Evolutionary conservation across 2,329 filamentous ascomycete genomes (phyloP), one percentile per base, ranked within the genome.

Genomic region (Hypoxylon sp.): DNA sequence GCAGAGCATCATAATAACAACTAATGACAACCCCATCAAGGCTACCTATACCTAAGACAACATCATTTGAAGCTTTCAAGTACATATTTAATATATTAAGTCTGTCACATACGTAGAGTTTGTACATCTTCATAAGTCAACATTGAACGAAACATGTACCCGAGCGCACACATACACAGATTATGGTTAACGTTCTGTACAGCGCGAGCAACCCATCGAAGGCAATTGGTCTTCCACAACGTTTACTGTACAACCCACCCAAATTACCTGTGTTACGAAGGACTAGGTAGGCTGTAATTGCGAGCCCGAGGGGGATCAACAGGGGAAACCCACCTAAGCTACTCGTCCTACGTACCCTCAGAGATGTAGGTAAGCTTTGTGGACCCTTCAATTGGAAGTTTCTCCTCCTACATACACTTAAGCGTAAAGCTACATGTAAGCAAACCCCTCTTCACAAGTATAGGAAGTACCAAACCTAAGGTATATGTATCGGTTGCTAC

Each of bases 1-100:
- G 37, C 37, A 55, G 6, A 46, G 29, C 46, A 31, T 53, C 51
- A 47, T 52, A 56, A 65, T 32, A 47, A 50, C 17, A n/a, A 37
- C 37, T 52, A 56, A 65, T 32, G 39, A 50, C 11, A 10, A 37
- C 37, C 10, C 15, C 55, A 24, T 31, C 29, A 21, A 58, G 21
- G n/a, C 10, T 53, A 53, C 47, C 39, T 17, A 35, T 53, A 53
- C 47, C 39, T 17, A 35, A 39, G 19, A 47, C 10, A 37, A 37
- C 32, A 4, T 13, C 10, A 37, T 13, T 27, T 27, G 3, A 37
- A 37, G 13, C 10, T 15, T 37, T 15, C 11, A 13, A 15, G 10
- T 13, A 5, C 11, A 15, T 37, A 37, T 13, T 1, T 37, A 4
- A 7, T 35, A 35, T 10, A 35, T 35, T 10, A 35, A n/a, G 32